phyloP scores from a whole-genome alignment of 2,329 filamentous ascomycete genomes.

The Sporothrix brunneoviolacea region DNA sequence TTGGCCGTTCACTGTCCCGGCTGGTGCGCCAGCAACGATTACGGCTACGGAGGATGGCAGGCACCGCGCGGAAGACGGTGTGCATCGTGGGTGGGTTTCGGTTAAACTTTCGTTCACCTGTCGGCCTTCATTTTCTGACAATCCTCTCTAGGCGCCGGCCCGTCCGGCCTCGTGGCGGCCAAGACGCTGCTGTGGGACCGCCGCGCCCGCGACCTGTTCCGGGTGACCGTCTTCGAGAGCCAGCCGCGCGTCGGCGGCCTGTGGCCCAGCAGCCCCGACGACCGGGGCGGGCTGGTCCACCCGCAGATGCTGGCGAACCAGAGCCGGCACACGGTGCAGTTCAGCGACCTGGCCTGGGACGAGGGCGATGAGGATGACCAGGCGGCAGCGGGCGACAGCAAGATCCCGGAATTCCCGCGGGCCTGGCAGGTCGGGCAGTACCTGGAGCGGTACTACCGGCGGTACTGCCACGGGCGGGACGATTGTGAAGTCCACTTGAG shows the following conservation, averaged over 20 bases:
- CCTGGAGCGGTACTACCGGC: conserved; percentile 55
- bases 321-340: conserved; percentile 67
- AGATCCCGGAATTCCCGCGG: conserved; percentile 57
- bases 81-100: conserved; percentile 47
- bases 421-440: conserved; percentile 74
- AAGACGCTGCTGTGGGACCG: conserved; percentile 64
- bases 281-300: conserved; percentile 48
- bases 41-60: conserved; percentile 1
- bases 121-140: neutral
- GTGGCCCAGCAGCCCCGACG: conserved; percentile 56
- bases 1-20: neutral
- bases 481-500: conserved; percentile 41
- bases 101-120: no score
- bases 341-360: conserved; percentile 67
- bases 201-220: conserved; percentile 45
- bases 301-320: conserved; percentile 68
- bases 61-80: conserved; percentile 38
- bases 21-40: neutral
- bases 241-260: conserved; percentile 63
- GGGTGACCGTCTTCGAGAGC: conserved; percentile 64
- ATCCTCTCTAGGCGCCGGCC: conserved; percentile 59
- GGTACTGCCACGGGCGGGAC: conserved; percentile 42
- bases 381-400: no score
- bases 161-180: conserved; percentile 61
- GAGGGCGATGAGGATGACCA: conserved; percentile 25